A percentile compares a stretch with the other conserved stretches of the same genome.
phyloP scores from a whole-genome alignment of 2,329 filamentous ascomycete species.

The Botryosphaeria dothidea region DNA sequence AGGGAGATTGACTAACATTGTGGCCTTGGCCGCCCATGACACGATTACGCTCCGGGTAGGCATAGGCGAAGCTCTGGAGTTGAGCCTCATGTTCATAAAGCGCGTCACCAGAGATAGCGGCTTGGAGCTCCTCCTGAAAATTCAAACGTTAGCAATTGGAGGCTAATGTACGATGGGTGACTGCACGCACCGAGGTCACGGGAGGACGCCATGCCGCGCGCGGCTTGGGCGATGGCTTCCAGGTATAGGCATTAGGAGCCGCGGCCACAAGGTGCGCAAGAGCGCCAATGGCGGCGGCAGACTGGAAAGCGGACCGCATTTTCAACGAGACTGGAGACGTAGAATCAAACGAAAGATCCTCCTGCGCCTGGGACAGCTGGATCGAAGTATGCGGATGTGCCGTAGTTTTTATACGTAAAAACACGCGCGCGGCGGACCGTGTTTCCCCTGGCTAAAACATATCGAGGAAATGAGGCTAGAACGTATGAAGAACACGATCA shows the following conservation, averaged over 20 bases:
- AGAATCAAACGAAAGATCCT: background rate
- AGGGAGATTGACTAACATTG: no score
- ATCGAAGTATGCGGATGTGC: background rate
- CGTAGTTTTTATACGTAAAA: background rate
- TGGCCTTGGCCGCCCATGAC: conserved; percentile 40
- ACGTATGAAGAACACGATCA: background rate
- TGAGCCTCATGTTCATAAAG: conserved; percentile 32
- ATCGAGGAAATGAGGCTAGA: conserved; percentile 3
- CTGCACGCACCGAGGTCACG: background rate
- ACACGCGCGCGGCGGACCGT: background rate
- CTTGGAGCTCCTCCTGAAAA: conserved; percentile 33
- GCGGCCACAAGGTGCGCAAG: background rate
- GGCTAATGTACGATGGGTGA: background rate
- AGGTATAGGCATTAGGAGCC: conserved; percentile 2
- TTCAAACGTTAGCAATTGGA: background rate
- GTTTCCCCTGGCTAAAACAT: conserved; percentile 8
- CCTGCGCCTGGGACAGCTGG: background rate
- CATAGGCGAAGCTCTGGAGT: conserved; percentile 41
- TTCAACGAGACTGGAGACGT: background rate
- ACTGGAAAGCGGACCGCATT: conserved; percentile 6
- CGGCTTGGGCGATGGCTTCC: conserved; percentile 11
- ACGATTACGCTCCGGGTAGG: conserved; percentile 37
- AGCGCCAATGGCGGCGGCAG: background rate
- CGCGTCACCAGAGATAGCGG: conserved; percentile 30
- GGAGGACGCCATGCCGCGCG: background rate